Evolutionary conservation across 2,329 filamentous ascomycete species (phyloP).

Genomic region (Parascedosporium putredinis): DNA sequence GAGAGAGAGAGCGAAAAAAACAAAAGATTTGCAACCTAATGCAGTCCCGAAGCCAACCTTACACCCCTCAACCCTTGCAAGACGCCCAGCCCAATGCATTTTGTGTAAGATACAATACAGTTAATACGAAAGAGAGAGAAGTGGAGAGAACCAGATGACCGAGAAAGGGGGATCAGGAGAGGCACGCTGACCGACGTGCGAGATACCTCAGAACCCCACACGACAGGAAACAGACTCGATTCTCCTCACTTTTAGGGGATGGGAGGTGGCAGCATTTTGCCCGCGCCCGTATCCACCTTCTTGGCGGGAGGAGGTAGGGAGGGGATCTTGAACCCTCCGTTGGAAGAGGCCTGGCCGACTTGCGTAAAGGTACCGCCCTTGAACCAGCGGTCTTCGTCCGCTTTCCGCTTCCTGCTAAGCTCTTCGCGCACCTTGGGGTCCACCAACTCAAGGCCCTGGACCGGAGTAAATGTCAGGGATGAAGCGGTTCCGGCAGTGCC

Average conservation of each 20-base stretch:
- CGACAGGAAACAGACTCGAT: neutral
- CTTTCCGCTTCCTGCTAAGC: slow-evolving; percentile 80
- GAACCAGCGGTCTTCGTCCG: slow-evolving; percentile 93
- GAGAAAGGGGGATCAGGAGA: too few relatives aligned
- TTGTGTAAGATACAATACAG: neutral
- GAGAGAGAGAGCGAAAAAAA: too few relatives aligned
- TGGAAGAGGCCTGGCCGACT: slow-evolving; percentile 45
- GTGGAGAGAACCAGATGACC: too few relatives aligned
- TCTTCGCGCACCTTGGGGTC: slow-evolving; percentile 87
- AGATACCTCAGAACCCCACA: too few relatives aligned
- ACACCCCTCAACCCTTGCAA: slow-evolving; percentile 1
- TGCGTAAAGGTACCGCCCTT: slow-evolving; percentile 96
- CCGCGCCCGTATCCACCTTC: slow-evolving; percentile 55
- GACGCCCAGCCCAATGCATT: neutral
- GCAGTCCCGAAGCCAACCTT: neutral
- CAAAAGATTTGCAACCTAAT: too few relatives aligned
- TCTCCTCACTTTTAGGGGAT: slow-evolving; percentile 12
- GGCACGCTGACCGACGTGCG: too few relatives aligned
- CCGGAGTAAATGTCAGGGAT: slow-evolving; percentile 84
- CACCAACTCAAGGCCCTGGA: slow-evolving; percentile 88
- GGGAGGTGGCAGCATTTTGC: slow-evolving; percentile 36
- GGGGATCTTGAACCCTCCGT: slow-evolving; percentile 74
- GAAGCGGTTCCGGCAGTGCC: slow-evolving; percentile 62
- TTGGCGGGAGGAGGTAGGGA: slow-evolving; percentile 57
- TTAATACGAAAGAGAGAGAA: neutral